Percentiles rank a stretch among this genome's conserved stretches.
Conservation (phyloP, 208 protist genomes). For the Sergeia podlipaevii region DNA sequence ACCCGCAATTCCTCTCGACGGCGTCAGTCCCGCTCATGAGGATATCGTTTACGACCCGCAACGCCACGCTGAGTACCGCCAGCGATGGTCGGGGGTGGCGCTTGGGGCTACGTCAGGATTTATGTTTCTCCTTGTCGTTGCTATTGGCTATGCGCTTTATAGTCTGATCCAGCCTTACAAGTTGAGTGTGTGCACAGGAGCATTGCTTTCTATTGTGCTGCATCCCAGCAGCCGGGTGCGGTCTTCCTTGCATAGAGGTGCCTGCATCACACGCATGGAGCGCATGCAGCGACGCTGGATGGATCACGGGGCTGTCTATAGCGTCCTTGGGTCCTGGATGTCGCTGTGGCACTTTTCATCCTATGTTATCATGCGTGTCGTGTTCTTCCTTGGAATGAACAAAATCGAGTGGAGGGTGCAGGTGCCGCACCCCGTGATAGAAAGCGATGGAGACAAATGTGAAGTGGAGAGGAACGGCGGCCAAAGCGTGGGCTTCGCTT, state of each 20-base stretch:
- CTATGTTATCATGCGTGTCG: constrained; percentile 41
- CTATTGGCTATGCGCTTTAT: constrained; percentile 37
- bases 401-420: constrained; percentile 32
- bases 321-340: constrained; percentile 29
- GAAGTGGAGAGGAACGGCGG: too few species aligned
- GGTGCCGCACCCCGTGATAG: neutral
- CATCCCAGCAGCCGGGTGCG: constrained; percentile 43
- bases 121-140: constrained; percentile 39
- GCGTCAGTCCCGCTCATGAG: too few species aligned
- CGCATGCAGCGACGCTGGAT: constrained; percentile 27
- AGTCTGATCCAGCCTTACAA: constrained; percentile 49
- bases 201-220: constrained; percentile 60
- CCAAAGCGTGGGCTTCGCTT: too few species aligned
- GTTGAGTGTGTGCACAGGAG: constrained; percentile 37
- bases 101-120: constrained; percentile 46
- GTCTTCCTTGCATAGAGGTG: constrained; percentile 21
- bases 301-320: constrained; percentile 18
- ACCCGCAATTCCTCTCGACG: too few species aligned
- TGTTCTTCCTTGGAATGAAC: constrained; percentile 54
- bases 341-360: constrained; percentile 40
- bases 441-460: neutral
- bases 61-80: constrained; percentile 11
- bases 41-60: too few species aligned
- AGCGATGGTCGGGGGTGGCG: constrained; percentile 44
- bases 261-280: constrained; percentile 39